phyloP scores from a whole-genome alignment of 495 filamentous ascomycete species.

The Talaromyces proteolyticus region DNA sequence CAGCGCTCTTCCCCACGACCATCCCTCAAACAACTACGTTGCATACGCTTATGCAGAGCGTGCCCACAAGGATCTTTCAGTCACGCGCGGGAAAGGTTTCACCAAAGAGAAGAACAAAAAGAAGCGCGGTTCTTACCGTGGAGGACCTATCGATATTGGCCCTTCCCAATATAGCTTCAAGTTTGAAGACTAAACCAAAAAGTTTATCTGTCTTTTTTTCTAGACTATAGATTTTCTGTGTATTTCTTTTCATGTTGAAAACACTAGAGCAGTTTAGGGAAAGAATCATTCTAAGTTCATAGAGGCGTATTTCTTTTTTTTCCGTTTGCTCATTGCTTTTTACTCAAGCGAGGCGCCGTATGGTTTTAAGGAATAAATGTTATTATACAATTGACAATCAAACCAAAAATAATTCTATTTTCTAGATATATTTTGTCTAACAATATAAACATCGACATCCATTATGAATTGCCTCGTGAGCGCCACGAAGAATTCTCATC shows the following conservation, averaged over 20 bases:
- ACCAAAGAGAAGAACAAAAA: slow-evolving; percentile 99
- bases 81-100: slow-evolving; percentile 94
- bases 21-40: slow-evolving; percentile 66
- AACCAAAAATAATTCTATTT: not conserved
- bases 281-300: no score
- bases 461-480: slow-evolving; percentile 10
- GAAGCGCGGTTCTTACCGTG: slow-evolving; percentile 76
- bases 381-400: not conserved
- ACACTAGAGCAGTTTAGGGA: no score
- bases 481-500: slow-evolving; percentile 30
- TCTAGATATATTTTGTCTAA: not conserved
- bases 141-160: slow-evolving; percentile 71
- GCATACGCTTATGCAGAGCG: slow-evolving; percentile 82
- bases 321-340: not conserved
- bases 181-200: slow-evolving; percentile 67
- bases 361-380: not conserved
- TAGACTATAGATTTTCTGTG: no score
- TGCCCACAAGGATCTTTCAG: slow-evolving; percentile 78
- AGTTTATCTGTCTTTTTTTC: not conserved
- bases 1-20: slow-evolving; percentile 38
- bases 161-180: slow-evolving; percentile 69
- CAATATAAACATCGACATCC: not conserved
- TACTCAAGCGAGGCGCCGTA: not conserved
- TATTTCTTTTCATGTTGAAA: no score
- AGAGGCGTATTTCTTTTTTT: not conserved